Evolutionary conservation across 306 rosid genomes (phyloP), one percentile per base, ranked within the genome.

Genomic region (Boehmeria nivea): DNA sequence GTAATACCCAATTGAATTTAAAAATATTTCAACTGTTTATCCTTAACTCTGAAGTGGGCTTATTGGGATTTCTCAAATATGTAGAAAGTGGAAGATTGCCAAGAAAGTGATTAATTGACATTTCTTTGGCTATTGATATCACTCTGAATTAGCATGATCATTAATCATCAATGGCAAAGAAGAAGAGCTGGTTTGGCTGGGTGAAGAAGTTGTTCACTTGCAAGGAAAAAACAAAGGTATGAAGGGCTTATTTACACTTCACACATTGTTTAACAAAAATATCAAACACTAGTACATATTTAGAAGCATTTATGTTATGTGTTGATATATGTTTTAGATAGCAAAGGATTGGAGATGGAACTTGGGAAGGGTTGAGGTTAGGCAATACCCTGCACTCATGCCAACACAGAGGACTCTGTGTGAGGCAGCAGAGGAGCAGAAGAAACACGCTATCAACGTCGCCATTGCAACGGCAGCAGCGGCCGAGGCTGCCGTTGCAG

Each of bases 401-500:
- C 86, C 72, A 46, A 65, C 87, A 43, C 69, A 67, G 34, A 78
- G 51, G 57, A 26, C 78, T 24, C 78, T 86, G 7, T 23, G 50
- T 47, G 87, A 86, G 72, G 95, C 82, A 59, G 79, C 76, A 38
- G 89, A 60, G 36, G 85, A 81, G 72, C 90, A 84, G 64, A 86
- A 77, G 67, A 89, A 70, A 42, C 97, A 77, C 58, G 95, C 97
- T 64, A 56, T 86, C 64, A 74, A 73, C 20, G 94, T 89, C 62
- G 97, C 97, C 54, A 59, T 78, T 47, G 94, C 89, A 64, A 75
- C 97, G 18, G 78, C 87, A 23, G 87, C 95, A 8, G 97, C 95
- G 1, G 97, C 89, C 1, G 82, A 89, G 70, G 95, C 89, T 39
- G 97, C 97, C 2, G 82, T 85, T 44, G 89, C 94, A 28, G 95